A percentile compares a stretch with the other conserved stretches of the same genome.
Conservation (phyloP, 2,329 filamentous ascomycete species). For the Trichoderma endophyticum region DNA sequence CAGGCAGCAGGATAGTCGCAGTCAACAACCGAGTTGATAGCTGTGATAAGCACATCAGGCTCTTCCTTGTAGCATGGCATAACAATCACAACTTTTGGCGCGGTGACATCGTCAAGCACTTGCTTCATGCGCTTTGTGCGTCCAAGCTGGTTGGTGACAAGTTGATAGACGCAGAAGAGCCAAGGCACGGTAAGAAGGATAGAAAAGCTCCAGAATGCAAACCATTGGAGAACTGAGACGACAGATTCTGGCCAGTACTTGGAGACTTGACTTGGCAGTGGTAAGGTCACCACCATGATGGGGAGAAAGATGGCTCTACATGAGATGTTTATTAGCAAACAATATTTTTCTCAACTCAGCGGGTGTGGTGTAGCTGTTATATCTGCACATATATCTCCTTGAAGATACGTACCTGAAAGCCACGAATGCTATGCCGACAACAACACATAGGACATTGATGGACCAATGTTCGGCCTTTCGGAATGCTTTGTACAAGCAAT, state of each 20-base stretch:
- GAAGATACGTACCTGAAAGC: slow-evolving; percentile 25
- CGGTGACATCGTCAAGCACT: slow-evolving; percentile 76
- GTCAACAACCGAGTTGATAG: slow-evolving; percentile 86
- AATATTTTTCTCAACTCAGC: neutral
- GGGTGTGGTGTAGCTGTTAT: neutral
- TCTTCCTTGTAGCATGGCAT: slow-evolving; percentile 97
- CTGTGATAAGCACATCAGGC: slow-evolving; percentile 76
- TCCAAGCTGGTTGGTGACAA: slow-evolving; percentile 83
- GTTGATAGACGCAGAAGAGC: slow-evolving; percentile 88
- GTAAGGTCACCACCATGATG: slow-evolving; percentile 90
- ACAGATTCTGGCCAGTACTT: slow-evolving; percentile 67
- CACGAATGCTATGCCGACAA: slow-evolving; percentile 73
- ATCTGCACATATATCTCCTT: neutral
- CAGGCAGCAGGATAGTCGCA: slow-evolving; percentile 91
- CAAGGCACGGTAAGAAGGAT: slow-evolving; percentile 82
- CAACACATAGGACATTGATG: slow-evolving; percentile 70
- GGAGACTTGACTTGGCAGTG: slow-evolving; percentile 70
- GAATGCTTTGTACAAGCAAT: slow-evolving; percentile 85
- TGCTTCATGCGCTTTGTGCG: slow-evolving; percentile 78
- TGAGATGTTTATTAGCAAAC: neutral
- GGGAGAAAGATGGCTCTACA: slow-evolving; percentile 78
- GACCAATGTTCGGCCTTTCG: slow-evolving; percentile 87
- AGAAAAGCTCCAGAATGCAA: slow-evolving; percentile 92
- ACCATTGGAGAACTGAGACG: slow-evolving; percentile 79
- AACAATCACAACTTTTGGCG: slow-evolving; percentile 91